These are phyloP conservation scores for Pestalotiopsis sp. DNA, from an alignment of 2,329 filamentous ascomycete species.

Conservation along the genomic window DNA sequence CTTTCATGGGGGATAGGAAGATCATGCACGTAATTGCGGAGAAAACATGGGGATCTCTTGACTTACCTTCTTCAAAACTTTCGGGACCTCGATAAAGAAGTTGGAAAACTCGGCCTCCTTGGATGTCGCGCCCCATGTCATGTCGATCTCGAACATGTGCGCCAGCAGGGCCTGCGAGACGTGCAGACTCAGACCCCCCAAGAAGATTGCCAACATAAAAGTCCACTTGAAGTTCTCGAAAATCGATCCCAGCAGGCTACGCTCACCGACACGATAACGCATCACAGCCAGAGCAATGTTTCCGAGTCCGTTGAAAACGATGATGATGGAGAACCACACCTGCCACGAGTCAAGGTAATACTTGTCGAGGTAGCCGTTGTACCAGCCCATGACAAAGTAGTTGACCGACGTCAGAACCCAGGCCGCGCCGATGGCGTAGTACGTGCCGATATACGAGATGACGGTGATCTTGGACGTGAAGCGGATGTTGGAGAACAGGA, in stretches of 20 bases:
- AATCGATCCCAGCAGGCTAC: slow-evolving; percentile 56
- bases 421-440: slow-evolving; percentile 70
- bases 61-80: slow-evolving; percentile 75
- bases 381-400: slow-evolving; percentile 74
- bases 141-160: slow-evolving; percentile 85
- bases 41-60: slow-evolving; percentile 25
- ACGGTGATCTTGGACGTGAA: slow-evolving; percentile 71
- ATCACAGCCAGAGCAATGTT: slow-evolving; percentile 73
- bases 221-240: slow-evolving; percentile 75
- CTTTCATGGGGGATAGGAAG: neutral
- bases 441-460: slow-evolving; percentile 58
- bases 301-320: slow-evolving; percentile 76
- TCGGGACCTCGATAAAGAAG: slow-evolving; percentile 83
- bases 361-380: slow-evolving; percentile 65
- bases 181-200: slow-evolving; percentile 80
- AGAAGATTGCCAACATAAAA: slow-evolving; percentile 74
- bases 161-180: slow-evolving; percentile 77
- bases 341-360: slow-evolving; percentile 73
- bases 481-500: slow-evolving; percentile 62
- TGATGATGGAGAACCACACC: slow-evolving; percentile 79
- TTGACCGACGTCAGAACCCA: slow-evolving; percentile 69
- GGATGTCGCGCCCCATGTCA: slow-evolving; percentile 82
- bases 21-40: neutral
- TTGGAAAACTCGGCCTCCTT: slow-evolving; percentile 82
- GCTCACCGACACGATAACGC: slow-evolving; percentile 71